phyloP scores from a whole-genome alignment of 805 yeast species.

The Komagataella ulmi region DNA sequence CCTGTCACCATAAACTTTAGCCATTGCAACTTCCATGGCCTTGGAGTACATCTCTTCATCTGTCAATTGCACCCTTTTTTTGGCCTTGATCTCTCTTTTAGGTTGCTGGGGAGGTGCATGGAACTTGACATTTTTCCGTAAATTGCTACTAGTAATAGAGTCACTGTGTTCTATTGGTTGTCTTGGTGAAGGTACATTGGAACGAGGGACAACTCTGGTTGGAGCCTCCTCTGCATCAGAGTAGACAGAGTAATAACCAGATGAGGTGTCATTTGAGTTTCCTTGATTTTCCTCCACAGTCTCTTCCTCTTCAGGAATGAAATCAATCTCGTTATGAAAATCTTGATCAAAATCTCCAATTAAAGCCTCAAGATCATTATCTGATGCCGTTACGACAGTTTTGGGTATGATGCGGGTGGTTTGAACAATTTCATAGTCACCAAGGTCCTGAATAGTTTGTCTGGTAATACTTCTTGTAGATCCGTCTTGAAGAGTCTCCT shows the following conservation, averaged over 20 bases:
- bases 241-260: not conserved
- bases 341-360: slow-evolving; percentile 15
- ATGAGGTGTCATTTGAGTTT: not conserved
- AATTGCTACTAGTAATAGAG: not conserved
- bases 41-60: slow-evolving; percentile 40
- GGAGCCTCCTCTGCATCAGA: slow-evolving; percentile 8
- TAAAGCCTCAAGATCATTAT: slow-evolving; percentile 15
- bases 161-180: not conserved
- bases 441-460: slow-evolving; percentile 34
- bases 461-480: slow-evolving; percentile 43
- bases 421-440: slow-evolving; percentile 33
- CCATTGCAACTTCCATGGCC: slow-evolving; percentile 43
- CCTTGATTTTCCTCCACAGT: not conserved
- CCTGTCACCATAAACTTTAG: slow-evolving; percentile 36
- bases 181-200: not conserved
- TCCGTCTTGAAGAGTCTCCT: slow-evolving; percentile 34
- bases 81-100: not conserved
- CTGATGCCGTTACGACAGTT: slow-evolving; percentile 11
- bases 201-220: slow-evolving; percentile 1
- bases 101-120: slow-evolving; percentile 2
- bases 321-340: slow-evolving; percentile 2
- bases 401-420: slow-evolving; percentile 22
- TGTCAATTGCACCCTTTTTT: slow-evolving; percentile 10
- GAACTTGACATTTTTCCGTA: slow-evolving; percentile 13
- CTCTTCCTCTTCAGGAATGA: not conserved